phyloP scores from a whole-genome alignment of 768 basidiomycete species.

The Rhodotorula paludigena region DNA sequence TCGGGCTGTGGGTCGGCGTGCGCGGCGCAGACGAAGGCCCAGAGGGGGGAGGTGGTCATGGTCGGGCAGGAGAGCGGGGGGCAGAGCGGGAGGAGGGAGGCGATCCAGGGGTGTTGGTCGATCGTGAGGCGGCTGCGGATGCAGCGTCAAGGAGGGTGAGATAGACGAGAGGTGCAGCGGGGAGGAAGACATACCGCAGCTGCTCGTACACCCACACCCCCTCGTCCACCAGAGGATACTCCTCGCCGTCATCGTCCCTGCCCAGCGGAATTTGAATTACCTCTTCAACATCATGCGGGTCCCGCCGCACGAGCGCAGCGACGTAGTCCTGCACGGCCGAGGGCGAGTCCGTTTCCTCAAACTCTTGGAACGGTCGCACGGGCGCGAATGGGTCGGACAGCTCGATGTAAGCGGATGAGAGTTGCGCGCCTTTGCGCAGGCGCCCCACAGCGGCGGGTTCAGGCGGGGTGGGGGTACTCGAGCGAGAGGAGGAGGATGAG shows the following conservation, averaged over 20 bases:
- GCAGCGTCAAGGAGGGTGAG: background rate
- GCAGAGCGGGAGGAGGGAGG: constrained; percentile 52
- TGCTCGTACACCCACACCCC: constrained; percentile 80
- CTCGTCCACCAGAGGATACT: constrained; percentile 64
- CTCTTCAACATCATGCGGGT: constrained; percentile 80
- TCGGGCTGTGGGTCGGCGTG: constrained; percentile 92
- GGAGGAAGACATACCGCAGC: constrained; percentile 52
- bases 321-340: constrained; percentile 96
- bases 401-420: no score
- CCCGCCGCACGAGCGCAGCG: constrained; percentile 71
- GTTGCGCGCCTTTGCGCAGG: background rate
- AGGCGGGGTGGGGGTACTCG: no score
- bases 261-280: constrained; percentile 66
- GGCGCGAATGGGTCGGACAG: constrained; percentile 7
- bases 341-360: constrained; percentile 75
- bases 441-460: no score
- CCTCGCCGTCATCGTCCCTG: constrained; percentile 45
- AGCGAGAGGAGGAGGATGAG: no score
- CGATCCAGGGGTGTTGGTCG: constrained; percentile 80
- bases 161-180: background rate
- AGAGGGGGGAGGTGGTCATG: constrained; percentile 88
- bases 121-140: constrained; percentile 69
- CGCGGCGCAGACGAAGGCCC: constrained; percentile 92
- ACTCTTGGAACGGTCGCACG: constrained; percentile 41
- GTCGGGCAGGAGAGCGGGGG: constrained; percentile 66